These are phyloP conservation scores for Ogataea corticis DNA, from an alignment of 805 yeast genomes.

Conservation along the genomic window DNA sequence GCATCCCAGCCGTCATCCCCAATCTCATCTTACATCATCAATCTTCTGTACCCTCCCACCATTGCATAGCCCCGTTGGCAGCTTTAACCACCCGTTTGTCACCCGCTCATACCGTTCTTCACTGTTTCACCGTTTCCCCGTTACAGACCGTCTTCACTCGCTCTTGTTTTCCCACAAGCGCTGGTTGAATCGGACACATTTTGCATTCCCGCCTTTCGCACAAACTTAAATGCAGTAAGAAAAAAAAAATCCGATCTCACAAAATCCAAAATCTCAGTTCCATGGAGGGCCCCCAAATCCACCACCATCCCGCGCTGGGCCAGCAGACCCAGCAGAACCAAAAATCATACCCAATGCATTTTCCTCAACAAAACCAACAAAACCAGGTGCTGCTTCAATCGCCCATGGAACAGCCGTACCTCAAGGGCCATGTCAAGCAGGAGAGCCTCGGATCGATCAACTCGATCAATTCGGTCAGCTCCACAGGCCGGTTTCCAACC, in stretches of 20 bases:
- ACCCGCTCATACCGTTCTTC: no score
- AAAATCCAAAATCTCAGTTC: neutral
- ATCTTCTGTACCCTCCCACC: no score
- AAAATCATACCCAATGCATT: neutral
- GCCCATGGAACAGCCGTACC: constrained; percentile 8
- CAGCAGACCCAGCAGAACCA: neutral
- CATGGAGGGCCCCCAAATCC: constrained; percentile 19
- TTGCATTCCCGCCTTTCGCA: constrained; percentile 2
- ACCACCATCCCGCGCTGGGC: constrained; percentile 2
- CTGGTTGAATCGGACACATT: neutral
- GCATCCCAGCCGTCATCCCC: no score
- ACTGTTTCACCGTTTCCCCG: no score
- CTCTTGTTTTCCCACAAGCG: neutral
- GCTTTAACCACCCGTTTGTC: no score
- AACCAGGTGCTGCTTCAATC: constrained; percentile 7
- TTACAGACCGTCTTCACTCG: no score
- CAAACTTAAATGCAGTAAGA: neutral
- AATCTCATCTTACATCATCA: no score
- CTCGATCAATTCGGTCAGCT: neutral
- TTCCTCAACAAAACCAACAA: constrained; percentile 4
- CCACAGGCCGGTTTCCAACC: constrained; percentile 9
- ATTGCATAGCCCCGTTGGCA: no score
- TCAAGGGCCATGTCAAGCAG: constrained; percentile 13
- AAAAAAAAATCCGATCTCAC: neutral
- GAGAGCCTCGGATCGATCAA: constrained; percentile 10